Evolutionary conservation across 352 stramenopile species (phyloP), one percentile per base, ranked within the genome.

Genomic region (Phytopythium kandeliae): DNA sequence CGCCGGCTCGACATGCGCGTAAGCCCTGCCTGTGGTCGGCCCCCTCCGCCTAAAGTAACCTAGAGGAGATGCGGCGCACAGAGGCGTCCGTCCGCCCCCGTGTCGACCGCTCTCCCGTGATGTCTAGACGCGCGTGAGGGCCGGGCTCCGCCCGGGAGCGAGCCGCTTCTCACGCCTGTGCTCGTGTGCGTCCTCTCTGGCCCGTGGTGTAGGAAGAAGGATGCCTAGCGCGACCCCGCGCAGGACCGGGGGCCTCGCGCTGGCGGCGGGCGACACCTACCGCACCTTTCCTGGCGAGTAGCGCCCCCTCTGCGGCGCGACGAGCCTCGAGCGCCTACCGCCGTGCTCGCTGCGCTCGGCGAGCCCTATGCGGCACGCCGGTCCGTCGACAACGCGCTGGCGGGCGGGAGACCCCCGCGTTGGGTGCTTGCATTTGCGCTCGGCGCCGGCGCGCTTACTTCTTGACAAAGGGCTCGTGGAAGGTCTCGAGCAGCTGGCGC

Each of bases 401-500:
- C n/a, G n/a, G n/a, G n/a, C n/a, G n/a, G n/a, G n/a, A n/a, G n/a
- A n/a, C n/a, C n/a, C n/a, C n/a, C n/a, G n/a, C n/a, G n/a, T n/a
- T n/a, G n/a, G n/a, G n/a, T n/a, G n/a, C n/a, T n/a, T n/a, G n/a
- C n/a, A n/a, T n/a, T n/a, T n/a, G 28, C 28, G 28, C 9, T 31
- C 28, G 9, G 28, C 9, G 28, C 28, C 28, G 28, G 4, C 28
- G 28, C 28, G 28, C 28, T 65, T 48, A 88, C 33, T 79, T 71
- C 51, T 90, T 90, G 9, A 54, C 81, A 48, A 98, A 97, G 1
- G 93, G 94, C 62, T 95, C 83, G 45, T 97, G 84, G 40, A 99
- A 97, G 13, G 92, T 96, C 57, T 98, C 89, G 33, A 96, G 83
- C 50, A 98, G 62, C 44, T 95, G 71, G 34, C 81, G 73, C 9